Evolutionary conservation across 2,329 filamentous ascomycete genomes (phyloP).

Genomic region (Neospermospora avenae): DNA sequence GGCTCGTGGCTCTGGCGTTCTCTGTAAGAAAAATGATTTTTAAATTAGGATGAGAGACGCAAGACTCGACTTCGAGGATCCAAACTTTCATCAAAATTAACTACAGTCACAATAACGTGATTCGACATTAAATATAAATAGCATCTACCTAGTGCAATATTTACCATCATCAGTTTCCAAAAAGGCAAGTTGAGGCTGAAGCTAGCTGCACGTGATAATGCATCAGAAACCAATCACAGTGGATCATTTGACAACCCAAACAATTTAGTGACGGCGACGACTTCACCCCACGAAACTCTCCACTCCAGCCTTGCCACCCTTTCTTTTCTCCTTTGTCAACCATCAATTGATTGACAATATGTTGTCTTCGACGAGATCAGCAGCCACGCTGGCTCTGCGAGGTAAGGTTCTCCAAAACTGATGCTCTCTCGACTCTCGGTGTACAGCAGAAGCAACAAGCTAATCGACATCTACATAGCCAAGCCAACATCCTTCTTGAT

Average conservation of each 20-base stretch:
- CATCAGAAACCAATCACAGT: constrained; percentile 11
- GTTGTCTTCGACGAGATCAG: constrained; percentile 42
- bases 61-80: too few relatives aligned
- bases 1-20: too few relatives aligned
- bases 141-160: too few relatives aligned
- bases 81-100: too few relatives aligned
- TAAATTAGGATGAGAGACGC: too few relatives aligned
- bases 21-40: too few relatives aligned
- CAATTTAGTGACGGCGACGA: constrained; percentile 13
- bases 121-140: too few relatives aligned
- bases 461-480: constrained; percentile 45
- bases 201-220: not conserved
- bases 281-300: constrained; percentile 12
- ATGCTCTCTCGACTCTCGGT: not conserved
- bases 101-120: too few relatives aligned
- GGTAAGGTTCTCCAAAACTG: constrained; percentile 33
- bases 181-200: not conserved
- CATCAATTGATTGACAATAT: constrained; percentile 33
- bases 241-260: constrained; percentile 6
- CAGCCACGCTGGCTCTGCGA: constrained; percentile 42
- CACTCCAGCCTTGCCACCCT: constrained; percentile 12
- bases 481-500: constrained; percentile 62
- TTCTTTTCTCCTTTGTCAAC: constrained; percentile 26
- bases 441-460: constrained; percentile 15
- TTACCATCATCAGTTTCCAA: too few relatives aligned